phyloP scores from a whole-genome alignment of 306 rosid genomes.

The Acacia confusa region DNA sequence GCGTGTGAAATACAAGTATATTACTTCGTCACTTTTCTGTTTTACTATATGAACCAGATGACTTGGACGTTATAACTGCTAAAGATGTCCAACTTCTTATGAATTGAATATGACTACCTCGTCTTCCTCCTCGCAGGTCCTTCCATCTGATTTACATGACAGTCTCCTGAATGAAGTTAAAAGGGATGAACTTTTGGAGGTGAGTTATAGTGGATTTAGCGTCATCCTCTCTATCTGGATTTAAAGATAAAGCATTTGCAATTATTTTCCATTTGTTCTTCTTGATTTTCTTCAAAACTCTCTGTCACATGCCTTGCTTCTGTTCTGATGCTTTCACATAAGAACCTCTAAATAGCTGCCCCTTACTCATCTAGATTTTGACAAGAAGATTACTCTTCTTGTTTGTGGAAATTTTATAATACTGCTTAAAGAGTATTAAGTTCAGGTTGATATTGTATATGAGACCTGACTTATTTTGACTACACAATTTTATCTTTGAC shows the following conservation, averaged over 20 bases:
- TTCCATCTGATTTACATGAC: slow-evolving; percentile 62
- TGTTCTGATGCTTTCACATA: background rate
- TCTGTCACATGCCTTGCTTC: background rate
- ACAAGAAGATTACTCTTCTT: background rate
- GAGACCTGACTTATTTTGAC: background rate
- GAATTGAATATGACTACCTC: background rate
- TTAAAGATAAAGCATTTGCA: background rate
- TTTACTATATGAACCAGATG: background rate
- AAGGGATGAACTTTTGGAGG: slow-evolving; percentile 58
- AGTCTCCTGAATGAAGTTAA: slow-evolving; percentile 50
- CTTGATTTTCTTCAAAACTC: background rate
- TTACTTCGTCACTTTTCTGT: background rate
- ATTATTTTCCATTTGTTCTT: background rate
- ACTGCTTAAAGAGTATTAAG: background rate
- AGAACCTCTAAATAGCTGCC: background rate
- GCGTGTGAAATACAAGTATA: background rate
- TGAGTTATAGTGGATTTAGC: background rate
- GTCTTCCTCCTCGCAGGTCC: slow-evolving; percentile 42
- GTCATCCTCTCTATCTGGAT: background rate
- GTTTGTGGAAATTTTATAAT: background rate
- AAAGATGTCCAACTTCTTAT: background rate
- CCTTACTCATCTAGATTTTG: background rate
- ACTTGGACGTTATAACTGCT: background rate
- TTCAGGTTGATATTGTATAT: background rate
- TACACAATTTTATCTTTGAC: background rate